These are phyloP conservation scores for Porphyrellus cyaneotinctus DNA, from an alignment of 768 basidiomycete species.

Conservation along the genomic window DNA sequence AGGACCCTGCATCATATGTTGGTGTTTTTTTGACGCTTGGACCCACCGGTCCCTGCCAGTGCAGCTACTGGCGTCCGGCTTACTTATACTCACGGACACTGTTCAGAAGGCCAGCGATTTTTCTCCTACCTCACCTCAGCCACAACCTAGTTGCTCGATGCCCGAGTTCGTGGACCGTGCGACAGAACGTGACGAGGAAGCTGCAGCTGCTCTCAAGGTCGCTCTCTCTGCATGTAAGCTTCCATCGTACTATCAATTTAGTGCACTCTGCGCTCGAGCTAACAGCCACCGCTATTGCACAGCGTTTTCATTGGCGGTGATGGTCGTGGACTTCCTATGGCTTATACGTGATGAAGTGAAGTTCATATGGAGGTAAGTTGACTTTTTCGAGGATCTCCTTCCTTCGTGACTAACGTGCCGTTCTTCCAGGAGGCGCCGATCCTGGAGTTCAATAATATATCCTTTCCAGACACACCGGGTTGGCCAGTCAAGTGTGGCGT, in stretches of 20 bases:
- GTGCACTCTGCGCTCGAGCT: neutral
- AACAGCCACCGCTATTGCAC: neutral
- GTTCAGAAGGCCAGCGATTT: neutral
- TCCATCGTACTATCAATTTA: neutral
- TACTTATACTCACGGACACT: neutral
- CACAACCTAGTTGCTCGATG: neutral
- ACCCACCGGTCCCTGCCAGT: too few species aligned
- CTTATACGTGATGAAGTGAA: constrained; percentile 9
- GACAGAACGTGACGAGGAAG: neutral
- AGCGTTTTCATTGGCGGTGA: constrained; percentile 2
- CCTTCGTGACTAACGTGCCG: neutral
- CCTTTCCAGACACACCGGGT: constrained; percentile 15
- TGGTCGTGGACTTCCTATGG: constrained; percentile 14
- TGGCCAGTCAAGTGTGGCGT: constrained; percentile 19
- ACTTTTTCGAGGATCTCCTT: neutral
- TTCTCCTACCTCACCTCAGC: neutral
- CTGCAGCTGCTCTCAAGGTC: neutral
- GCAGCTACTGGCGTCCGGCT: too few species aligned
- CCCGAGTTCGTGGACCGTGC: neutral
- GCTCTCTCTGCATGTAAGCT: neutral
- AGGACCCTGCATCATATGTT: too few species aligned
- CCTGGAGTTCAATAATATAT: constrained; percentile 10
- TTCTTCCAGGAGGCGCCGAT: constrained; percentile 5
- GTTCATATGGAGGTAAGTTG: constrained; percentile 20
- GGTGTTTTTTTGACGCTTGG: too few species aligned